These are phyloP conservation scores for Colletotrichum karsti DNA, from an alignment of 2,329 filamentous ascomycete genomes.

Conservation along the genomic window DNA sequence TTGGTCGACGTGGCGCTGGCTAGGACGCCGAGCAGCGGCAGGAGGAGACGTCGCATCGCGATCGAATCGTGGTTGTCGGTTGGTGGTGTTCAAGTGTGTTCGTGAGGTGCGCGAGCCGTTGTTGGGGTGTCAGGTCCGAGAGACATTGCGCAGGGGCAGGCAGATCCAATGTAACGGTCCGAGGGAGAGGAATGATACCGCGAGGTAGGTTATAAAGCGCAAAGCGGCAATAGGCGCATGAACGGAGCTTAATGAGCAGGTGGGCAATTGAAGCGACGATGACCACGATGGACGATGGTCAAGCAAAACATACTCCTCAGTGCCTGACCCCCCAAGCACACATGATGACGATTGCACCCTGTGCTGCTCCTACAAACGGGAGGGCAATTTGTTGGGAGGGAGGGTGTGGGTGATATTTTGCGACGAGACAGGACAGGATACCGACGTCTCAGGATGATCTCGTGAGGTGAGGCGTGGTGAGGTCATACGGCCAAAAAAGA, in stretches of 20 bases:
- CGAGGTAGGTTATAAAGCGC: neutral
- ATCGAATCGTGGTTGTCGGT: neutral
- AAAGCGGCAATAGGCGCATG: neutral
- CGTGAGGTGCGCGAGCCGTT: neutral
- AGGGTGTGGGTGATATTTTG: neutral
- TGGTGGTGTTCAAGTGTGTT: neutral
- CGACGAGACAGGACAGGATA: conserved; percentile 17
- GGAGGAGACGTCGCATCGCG: neutral
- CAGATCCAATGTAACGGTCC: neutral
- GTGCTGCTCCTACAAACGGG: neutral
- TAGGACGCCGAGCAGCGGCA: conserved; percentile 1
- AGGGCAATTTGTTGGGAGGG: neutral
- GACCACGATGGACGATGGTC: neutral
- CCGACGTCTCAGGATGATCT: conserved; percentile 28
- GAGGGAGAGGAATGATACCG: neutral
- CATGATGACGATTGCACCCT: conserved; percentile 23
- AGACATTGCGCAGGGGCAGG: conserved; percentile 11
- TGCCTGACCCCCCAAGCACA: conserved; percentile 6
- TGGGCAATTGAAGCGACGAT: conserved; percentile 6
- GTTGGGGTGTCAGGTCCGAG: neutral
- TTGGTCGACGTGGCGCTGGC: neutral
- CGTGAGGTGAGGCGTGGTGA: conserved; percentile 28
- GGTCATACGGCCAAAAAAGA: conserved; percentile 20
- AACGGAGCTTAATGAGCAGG: neutral
- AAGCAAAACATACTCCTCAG: neutral